phyloP scores from a whole-genome alignment of 768 basidiomycete genomes.

The Atractiella rhizophila region DNA sequence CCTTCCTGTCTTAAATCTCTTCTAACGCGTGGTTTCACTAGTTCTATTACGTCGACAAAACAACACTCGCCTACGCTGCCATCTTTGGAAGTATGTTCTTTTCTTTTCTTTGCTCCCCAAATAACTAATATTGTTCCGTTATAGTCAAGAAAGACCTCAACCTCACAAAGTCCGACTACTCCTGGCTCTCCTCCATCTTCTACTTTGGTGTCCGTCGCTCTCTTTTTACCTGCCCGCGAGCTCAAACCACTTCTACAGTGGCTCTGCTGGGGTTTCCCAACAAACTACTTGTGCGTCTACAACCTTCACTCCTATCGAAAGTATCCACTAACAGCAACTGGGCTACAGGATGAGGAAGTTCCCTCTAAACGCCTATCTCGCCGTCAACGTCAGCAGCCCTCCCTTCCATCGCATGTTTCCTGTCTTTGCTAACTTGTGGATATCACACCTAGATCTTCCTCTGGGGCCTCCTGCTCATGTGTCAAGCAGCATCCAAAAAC shows the following conservation, averaged over 20 bases:
- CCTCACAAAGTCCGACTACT: slow-evolving; percentile 1
- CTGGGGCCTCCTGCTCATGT: slow-evolving; percentile 10
- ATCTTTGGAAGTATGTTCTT: slow-evolving; percentile 9
- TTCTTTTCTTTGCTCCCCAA: neutral
- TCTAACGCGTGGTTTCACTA: too few species aligned
- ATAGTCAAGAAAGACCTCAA: neutral
- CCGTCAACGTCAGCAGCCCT: neutral
- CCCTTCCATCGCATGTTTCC: neutral
- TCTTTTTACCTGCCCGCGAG: too few species aligned
- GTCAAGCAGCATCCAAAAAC: neutral
- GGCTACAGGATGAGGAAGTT: slow-evolving; percentile 1
- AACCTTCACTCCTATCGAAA: too few species aligned
- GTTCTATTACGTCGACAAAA: neutral
- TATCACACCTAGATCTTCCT: slow-evolving; percentile 6
- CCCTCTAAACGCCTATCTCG: neutral
- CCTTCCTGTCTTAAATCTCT: too few species aligned
- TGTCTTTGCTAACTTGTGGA: too few species aligned
- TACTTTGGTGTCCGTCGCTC: too few species aligned
- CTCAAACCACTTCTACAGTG: too few species aligned
- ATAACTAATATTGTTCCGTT: neutral
- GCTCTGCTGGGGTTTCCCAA: slow-evolving; percentile 7
- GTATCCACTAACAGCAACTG: slow-evolving; percentile 4
- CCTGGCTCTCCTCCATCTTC: slow-evolving; percentile 2
- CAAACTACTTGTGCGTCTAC: slow-evolving; percentile 10
- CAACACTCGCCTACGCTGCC: slow-evolving; percentile 6